A percentile compares a stretch with the other conserved stretches of the same genome.
These are phyloP conservation scores for Podospora comata DNA, from an alignment of 495 filamentous ascomycete species.

Conservation along the genomic window DNA sequence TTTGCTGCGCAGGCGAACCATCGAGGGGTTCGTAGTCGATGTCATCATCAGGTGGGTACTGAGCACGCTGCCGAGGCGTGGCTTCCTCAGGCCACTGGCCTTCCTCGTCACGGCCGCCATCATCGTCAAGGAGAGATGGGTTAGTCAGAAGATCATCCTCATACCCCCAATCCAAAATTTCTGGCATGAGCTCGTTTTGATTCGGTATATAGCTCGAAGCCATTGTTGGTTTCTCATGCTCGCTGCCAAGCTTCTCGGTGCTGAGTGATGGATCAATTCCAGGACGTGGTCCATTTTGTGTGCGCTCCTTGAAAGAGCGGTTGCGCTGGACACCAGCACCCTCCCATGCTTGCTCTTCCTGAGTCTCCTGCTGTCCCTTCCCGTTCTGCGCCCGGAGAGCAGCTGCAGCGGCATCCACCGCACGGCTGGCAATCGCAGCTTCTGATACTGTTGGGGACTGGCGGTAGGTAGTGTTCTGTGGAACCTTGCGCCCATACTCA, in stretches of 20 bases:
- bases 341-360: constrained; percentile 31
- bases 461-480: constrained; percentile 34
- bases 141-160: constrained; percentile 54
- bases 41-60: constrained; percentile 37
- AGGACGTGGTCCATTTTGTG: constrained; percentile 45
- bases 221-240: constrained; percentile 56
- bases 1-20: constrained; percentile 14
- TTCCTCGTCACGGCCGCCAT: constrained; percentile 32
- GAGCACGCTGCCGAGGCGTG: constrained; percentile 39
- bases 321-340: constrained; percentile 44
- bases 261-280: constrained; percentile 69
- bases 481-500: constrained; percentile 53
- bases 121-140: constrained; percentile 42
- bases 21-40: constrained; percentile 32
- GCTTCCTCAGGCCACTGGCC: constrained; percentile 39
- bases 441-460: constrained; percentile 49
- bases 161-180: constrained; percentile 56
- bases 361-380: constrained; percentile 34
- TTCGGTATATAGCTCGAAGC: constrained; percentile 62
- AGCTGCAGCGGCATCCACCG: constrained; percentile 48
- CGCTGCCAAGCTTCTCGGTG: constrained; percentile 57
- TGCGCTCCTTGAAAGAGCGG: constrained; percentile 56
- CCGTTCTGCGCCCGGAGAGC: constrained; percentile 40
- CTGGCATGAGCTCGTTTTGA: constrained; percentile 60
- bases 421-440: constrained; percentile 50